phyloP scores from a whole-genome alignment of 1,284 basidiomycete genomes.

The Rhodotorula sp. region DNA sequence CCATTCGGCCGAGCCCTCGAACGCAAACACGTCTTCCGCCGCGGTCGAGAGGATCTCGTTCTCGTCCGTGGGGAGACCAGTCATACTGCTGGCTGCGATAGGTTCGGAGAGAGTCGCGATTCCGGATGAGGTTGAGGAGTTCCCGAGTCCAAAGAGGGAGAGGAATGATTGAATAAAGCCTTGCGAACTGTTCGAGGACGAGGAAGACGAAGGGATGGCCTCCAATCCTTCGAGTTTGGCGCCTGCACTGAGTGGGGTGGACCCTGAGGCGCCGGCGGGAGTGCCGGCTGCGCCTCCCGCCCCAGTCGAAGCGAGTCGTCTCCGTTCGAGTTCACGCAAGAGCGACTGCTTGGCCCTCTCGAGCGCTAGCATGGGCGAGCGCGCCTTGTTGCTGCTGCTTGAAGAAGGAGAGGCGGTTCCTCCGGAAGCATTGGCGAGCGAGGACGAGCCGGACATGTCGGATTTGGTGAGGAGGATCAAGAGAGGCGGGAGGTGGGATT shows the following conservation, averaged over 20 bases:
- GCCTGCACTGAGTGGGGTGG: conserved; percentile 12
- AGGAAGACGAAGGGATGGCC: conserved; percentile 27
- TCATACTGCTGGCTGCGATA: background rate
- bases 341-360: conserved; percentile 40
- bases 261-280: background rate
- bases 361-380: conserved; percentile 35
- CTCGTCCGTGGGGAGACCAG: conserved; percentile 41
- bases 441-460: conserved; percentile 31
- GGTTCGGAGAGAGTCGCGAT: background rate
- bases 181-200: background rate
- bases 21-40: conserved; percentile 37
- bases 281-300: background rate
- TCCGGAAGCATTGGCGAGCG: conserved; percentile 6
- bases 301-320: conserved; percentile 33
- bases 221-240: conserved; percentile 43
- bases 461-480: conserved; percentile 43
- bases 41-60: conserved; percentile 33
- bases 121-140: background rate
- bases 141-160: conserved; percentile 5
- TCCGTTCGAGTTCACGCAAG: conserved; percentile 42
- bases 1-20: conserved; percentile 42
- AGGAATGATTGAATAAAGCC: conserved; percentile 13
- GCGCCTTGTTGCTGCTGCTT: conserved; percentile 8
- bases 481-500: conserved; percentile 23
- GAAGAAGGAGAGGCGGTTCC: conserved; percentile 3